A percentile compares a stretch with the other conserved stretches of the same genome.
Evolutionary conservation across 176 grass and related monocot genomes (phyloP).

Genomic region (Oryza officinalis): DNA sequence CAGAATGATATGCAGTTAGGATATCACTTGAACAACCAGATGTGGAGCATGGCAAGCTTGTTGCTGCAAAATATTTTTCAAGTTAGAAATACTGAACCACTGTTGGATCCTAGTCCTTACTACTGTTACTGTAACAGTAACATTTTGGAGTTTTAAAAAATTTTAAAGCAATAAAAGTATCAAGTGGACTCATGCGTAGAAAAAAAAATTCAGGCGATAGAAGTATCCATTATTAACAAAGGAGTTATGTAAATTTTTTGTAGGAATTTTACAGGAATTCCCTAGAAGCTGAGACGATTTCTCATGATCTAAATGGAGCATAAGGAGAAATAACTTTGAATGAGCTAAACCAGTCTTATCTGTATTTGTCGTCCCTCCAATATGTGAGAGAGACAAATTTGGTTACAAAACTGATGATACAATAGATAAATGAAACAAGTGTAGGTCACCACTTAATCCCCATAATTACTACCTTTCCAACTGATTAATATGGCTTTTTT

Average conservation of each 20-base stretch:
- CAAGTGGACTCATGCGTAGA: too few relatives aligned
- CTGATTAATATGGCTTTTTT: background rate
- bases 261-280: background rate
- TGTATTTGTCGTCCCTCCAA: background rate
- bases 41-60: background rate
- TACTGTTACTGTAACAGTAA: background rate
- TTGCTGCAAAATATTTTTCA: background rate
- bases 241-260: too few relatives aligned
- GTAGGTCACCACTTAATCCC: background rate
- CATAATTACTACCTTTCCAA: background rate
- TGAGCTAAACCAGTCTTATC: background rate
- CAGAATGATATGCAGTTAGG: background rate
- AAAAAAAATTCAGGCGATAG: too few relatives aligned
- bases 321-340: background rate
- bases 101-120: background rate
- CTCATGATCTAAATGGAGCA: background rate
- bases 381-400: slow-evolving; percentile 4
- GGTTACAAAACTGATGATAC: slow-evolving; percentile 32
- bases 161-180: too few relatives aligned
- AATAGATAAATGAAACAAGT: background rate
- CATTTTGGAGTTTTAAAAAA: background rate
- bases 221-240: background rate
- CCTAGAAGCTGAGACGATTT: background rate
- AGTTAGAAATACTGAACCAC: background rate
- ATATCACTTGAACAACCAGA: background rate